Conservation (phyloP, 768 basidiomycete genomes). For the Porphyrellus cyaneotinctus region DNA sequence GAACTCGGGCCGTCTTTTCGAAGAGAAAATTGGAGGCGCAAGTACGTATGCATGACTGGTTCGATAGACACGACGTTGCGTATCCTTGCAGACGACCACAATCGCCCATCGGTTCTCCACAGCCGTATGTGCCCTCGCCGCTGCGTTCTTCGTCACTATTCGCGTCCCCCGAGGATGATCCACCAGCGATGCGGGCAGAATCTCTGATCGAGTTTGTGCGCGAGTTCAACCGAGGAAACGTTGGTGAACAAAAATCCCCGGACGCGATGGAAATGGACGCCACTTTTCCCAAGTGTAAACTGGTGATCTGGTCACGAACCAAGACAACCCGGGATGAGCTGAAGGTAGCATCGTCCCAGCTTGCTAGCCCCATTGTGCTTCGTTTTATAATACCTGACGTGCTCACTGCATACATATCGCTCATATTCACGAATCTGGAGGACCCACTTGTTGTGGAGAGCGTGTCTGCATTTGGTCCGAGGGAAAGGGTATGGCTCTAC, state of each 20-base stretch:
- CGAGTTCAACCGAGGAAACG: slow-evolving; percentile 45
- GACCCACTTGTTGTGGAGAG: slow-evolving; percentile 53
- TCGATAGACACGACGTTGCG: background rate
- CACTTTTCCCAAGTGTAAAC: slow-evolving; percentile 27
- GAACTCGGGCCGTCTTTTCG: slow-evolving; percentile 45
- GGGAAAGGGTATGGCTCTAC: slow-evolving; percentile 52
- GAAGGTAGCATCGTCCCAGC: slow-evolving; percentile 1
- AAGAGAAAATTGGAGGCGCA: slow-evolving; percentile 52
- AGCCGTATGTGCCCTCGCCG: slow-evolving; percentile 48
- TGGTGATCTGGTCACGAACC: slow-evolving; percentile 55
- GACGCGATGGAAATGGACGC: background rate
- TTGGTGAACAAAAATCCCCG: slow-evolving; percentile 10
- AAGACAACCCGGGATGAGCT: slow-evolving; percentile 11
- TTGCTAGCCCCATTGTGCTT: slow-evolving; percentile 37
- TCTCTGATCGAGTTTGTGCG: slow-evolving; percentile 52
- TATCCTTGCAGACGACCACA: slow-evolving; percentile 40
- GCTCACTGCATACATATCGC: slow-evolving; percentile 58
- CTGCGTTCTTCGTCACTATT: slow-evolving; percentile 39
- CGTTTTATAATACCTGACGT: slow-evolving; percentile 64
- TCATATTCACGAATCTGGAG: slow-evolving; percentile 36
- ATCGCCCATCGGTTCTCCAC: slow-evolving; percentile 56
- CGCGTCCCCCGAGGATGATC: slow-evolving; percentile 36
- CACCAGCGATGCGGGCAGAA: slow-evolving; percentile 39
- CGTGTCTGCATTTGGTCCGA: slow-evolving; percentile 66
- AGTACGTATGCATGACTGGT: slow-evolving; percentile 36